Base-by-base conservation (phyloP, 164 flowering plant species). In the Protea cynaroides region DNA sequence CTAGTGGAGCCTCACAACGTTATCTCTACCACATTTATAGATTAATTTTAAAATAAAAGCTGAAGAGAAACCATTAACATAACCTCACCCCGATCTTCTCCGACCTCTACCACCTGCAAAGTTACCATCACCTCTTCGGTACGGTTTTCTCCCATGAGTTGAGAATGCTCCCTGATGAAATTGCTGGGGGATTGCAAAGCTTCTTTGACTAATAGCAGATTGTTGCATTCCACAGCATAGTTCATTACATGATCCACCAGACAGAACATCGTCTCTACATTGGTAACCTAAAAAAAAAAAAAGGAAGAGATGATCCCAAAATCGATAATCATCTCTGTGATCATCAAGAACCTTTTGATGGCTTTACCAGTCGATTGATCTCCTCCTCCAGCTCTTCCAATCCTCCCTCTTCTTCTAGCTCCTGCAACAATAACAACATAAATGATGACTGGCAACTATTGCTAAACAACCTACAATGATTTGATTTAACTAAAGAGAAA, bases 371-470 rank as follows among this genome's bases (percentile, higher is more conserved):
- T 25, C 79, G 64, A 8, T 75, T 64, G 25, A 85, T 75, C 73
- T 89, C 95, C 70, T 82, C 86, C 19, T 89, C 86, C 77, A 92
- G 64, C 71, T 85, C 96, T 69, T 83, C 90, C 7, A 57, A 44
- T 19, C 96, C 98, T 67, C 92, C 98, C 25, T 84, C 89, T 49
- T 84, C 87, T 57, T 90, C 98, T 29, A 90, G 65, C 65, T 92
- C 98, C 98, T 92, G 78, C 69, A 76, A 19, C 56, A 38, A 37
- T 24, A 38, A 29, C 29, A 46, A 0, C 46, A 40, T 9, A 8
- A 40, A 40, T 40, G 46, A 8, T 12, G 14, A 29, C 2, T 5
- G 5, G 34, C 34, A 29, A n/a, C 34, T 2, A 5, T 29, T 29
- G 4, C 34, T 29, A 29, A 29, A 29, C 34, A 3, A 2, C 34